Evolutionary conservation across 1,284 basidiomycete genomes (phyloP).

Genomic region (Ceratobasidium papillatum): DNA sequence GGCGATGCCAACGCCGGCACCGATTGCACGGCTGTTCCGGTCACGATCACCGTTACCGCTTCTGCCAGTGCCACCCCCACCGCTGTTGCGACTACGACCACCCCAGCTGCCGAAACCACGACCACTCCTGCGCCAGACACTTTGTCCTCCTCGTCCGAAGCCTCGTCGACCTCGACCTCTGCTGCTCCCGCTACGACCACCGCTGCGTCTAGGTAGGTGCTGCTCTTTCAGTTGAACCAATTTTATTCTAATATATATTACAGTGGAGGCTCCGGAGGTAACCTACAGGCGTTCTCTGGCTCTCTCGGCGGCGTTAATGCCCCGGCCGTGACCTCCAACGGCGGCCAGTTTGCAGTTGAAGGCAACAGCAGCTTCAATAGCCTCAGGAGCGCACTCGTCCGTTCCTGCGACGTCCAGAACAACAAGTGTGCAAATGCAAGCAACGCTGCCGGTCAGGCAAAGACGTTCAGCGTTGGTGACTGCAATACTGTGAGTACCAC

Average conservation of each 20-base stretch:
- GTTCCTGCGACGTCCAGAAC: slow-evolving; percentile 65
- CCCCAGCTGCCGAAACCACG: slow-evolving; percentile 43
- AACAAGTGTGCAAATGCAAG: slow-evolving; percentile 62
- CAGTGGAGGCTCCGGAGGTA: slow-evolving; percentile 45
- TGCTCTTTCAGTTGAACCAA: background rate
- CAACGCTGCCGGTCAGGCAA: slow-evolving; percentile 55
- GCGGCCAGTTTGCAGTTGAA: slow-evolving; percentile 50
- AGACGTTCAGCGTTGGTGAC: slow-evolving; percentile 59
- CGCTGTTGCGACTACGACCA: slow-evolving; percentile 42
- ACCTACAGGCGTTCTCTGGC: slow-evolving; percentile 54
- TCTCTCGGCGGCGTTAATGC: slow-evolving; percentile 54
- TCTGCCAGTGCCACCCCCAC: slow-evolving; percentile 33
- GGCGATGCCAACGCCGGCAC: slow-evolving; percentile 40
- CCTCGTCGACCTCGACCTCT: slow-evolving; percentile 41
- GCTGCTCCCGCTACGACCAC: slow-evolving; percentile 45
- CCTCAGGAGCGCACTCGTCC: slow-evolving; percentile 51
- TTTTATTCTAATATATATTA: background rate
- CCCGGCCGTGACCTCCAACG: slow-evolving; percentile 52
- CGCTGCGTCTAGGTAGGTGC: slow-evolving; percentile 39
- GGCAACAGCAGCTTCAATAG: slow-evolving; percentile 43
- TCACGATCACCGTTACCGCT: slow-evolving; percentile 42
- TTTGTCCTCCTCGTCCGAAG: slow-evolving; percentile 6
- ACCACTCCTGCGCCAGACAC: slow-evolving; percentile 40
- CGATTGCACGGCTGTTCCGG: slow-evolving; percentile 40
- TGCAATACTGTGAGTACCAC: slow-evolving; percentile 54